A percentile compares a stretch with the other conserved stretches of the same genome.
Conservation (phyloP, 352 stramenopile species). For the Globisporangium canariense region DNA sequence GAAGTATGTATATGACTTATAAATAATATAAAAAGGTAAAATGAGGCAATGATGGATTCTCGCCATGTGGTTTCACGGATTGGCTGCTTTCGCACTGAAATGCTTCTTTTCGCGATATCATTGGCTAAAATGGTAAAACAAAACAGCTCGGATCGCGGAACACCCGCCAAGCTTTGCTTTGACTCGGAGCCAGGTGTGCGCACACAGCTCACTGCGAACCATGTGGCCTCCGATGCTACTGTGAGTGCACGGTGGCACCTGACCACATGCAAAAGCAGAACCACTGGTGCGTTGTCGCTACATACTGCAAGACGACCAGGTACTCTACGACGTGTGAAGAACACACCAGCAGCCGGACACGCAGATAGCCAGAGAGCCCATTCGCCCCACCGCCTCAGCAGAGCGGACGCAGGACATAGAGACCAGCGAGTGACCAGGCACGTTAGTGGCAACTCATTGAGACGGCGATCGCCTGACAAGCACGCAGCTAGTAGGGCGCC, state of each 20-base stretch:
- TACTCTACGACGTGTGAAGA: not conserved
- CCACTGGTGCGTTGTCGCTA: not conserved
- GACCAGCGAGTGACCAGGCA: not conserved
- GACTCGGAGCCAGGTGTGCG: not conserved
- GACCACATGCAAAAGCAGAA: not conserved
- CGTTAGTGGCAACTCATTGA: not conserved
- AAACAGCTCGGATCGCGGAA: conserved; percentile 10
- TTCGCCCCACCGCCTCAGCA: not conserved
- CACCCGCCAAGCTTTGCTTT: not conserved
- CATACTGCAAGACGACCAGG: not conserved
- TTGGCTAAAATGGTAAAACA: conserved; percentile 4
- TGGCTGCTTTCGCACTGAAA: conserved; percentile 5
- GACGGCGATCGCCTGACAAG: not conserved
- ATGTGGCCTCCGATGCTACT: not conserved
- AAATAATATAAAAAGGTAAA: not conserved
- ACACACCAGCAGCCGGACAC: not conserved
- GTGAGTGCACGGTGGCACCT: not conserved
- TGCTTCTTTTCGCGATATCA: not conserved
- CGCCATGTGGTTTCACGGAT: conserved; percentile 4
- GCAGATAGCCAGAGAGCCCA: not conserved
- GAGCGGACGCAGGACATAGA: not conserved
- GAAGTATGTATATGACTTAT: not conserved
- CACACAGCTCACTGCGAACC: not conserved
- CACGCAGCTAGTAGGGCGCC: not conserved
- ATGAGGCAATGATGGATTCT: not conserved